Evolutionary conservation across 75 land plant species (phyloP).

Genomic region (Pseudotsuga menziesii): DNA sequence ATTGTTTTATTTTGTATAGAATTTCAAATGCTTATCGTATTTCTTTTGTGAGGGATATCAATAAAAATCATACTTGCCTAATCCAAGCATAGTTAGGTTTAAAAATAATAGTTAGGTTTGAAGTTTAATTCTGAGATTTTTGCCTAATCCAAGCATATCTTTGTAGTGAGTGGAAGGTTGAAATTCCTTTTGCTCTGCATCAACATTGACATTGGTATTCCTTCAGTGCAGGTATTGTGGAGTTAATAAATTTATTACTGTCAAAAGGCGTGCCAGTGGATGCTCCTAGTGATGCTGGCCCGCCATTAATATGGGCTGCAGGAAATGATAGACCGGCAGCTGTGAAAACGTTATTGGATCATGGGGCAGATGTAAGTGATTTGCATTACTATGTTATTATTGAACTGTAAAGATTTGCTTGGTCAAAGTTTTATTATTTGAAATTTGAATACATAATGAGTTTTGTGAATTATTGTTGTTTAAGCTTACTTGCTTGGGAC

Average conservation of each 20-base stretch:
- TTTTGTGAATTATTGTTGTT: too few relatives aligned
- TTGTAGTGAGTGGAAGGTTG: not conserved
- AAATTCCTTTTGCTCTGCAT: not conserved
- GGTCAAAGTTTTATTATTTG: not conserved
- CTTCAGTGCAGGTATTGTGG: constrained; percentile 59
- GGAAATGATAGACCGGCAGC: constrained; percentile 80
- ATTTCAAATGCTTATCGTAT: too few relatives aligned
- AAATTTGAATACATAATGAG: not conserved
- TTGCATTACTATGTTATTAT: not conserved
- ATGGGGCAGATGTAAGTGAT: constrained; percentile 79
- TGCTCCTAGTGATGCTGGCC: constrained; percentile 89
- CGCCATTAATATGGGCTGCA: constrained; percentile 96
- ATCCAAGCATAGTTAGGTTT: too few relatives aligned
- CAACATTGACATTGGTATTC: not conserved
- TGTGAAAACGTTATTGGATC: constrained; percentile 66
- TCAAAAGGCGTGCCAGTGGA: constrained; percentile 71
- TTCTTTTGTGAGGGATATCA: too few relatives aligned
- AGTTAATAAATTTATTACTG: constrained; percentile 62
- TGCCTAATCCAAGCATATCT: not conserved
- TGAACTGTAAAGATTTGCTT: constrained; percentile 9
- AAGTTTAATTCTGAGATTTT: not conserved
- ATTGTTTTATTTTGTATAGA: too few relatives aligned
- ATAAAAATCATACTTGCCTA: not conserved
- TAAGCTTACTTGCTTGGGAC: not conserved
- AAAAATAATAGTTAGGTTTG: not conserved